These are phyloP conservation scores for Vitis hybrid DNA, from an alignment of 177 flowering plant genomes.

Conservation along the genomic window DNA sequence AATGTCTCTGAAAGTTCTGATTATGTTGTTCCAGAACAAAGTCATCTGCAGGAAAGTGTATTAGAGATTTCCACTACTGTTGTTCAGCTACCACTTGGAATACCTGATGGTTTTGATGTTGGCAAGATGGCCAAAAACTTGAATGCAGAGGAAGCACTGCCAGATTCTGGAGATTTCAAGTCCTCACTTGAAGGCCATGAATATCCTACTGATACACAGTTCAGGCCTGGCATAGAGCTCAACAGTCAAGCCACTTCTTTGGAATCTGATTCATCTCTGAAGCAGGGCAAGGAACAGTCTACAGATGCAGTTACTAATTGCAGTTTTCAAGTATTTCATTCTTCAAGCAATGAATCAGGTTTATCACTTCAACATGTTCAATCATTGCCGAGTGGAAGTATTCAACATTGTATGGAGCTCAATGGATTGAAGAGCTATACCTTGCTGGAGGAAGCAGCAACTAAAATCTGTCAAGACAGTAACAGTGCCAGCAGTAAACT, in stretches of 20 bases:
- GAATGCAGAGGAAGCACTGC: not conserved
- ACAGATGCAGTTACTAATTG: conserved; percentile 3
- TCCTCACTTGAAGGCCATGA: conserved; percentile 3
- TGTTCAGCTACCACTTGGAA: not conserved
- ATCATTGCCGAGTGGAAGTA: conserved; percentile 7
- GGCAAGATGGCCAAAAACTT: not conserved
- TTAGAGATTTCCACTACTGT: not conserved
- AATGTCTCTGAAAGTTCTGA: not conserved
- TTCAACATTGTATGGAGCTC: not conserved
- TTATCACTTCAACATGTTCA: conserved; percentile 2
- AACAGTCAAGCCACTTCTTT: conserved; percentile 1
- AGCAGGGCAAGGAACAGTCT: conserved; percentile 13
- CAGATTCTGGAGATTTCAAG: conserved; percentile 6
- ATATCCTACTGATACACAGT: not conserved
- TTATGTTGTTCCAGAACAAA: not conserved
- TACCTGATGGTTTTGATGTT: not conserved
- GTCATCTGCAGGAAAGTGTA: conserved; percentile 14
- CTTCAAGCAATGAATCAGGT: conserved; percentile 6
- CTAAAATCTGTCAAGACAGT: conserved; percentile 2
- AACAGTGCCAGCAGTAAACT: conserved; percentile 8
- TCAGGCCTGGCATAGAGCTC: not conserved
- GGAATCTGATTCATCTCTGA: conserved; percentile 6
- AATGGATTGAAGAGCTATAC: not conserved
- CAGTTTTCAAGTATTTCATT: conserved; percentile 4
- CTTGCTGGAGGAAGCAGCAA: conserved; percentile 9